A percentile compares a stretch with the other conserved stretches of the same genome.
Evolutionary conservation across 1,284 basidiomycete species (phyloP).

Genomic region (Neolentinus lepideus): DNA sequence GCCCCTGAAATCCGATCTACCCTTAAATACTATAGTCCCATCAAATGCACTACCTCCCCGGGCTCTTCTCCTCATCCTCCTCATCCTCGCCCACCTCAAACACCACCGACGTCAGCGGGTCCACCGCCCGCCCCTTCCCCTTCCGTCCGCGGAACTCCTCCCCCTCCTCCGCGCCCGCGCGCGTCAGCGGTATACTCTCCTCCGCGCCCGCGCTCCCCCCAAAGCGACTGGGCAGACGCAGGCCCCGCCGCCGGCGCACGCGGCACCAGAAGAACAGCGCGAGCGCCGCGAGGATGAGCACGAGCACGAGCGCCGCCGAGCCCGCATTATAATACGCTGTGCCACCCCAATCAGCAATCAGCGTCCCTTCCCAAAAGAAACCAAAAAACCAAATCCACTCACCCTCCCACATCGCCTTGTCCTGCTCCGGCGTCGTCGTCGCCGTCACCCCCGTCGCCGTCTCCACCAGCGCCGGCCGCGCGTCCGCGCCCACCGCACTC

Average conservation of each 20-base stretch:
- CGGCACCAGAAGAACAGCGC: conserved; percentile 74
- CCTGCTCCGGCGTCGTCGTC: conserved; percentile 59
- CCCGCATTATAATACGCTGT: conserved; percentile 89
- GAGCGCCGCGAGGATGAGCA: conserved; percentile 66
- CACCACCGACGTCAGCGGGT: conserved; percentile 23
- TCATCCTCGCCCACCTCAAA: conserved; percentile 43
- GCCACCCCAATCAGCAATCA: neutral
- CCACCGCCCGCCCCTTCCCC: conserved; percentile 32
- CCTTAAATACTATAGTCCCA: too few species aligned
- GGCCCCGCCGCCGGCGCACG: conserved; percentile 38
- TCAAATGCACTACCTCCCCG: neutral
- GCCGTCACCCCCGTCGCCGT: conserved; percentile 29
- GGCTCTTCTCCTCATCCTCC: conserved; percentile 27
- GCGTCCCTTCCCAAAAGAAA: conserved; percentile 1
- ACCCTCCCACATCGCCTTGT: conserved; percentile 86
- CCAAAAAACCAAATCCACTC: conserved; percentile 13
- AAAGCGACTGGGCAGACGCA: conserved; percentile 29
- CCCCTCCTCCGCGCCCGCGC: conserved; percentile 25
- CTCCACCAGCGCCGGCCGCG: conserved; percentile 51
- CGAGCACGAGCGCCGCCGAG: conserved; percentile 76
- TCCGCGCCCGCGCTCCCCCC: conserved; percentile 23
- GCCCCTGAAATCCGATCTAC: too few species aligned
- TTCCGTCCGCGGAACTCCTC: conserved; percentile 24
- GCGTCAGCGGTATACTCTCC: conserved; percentile 48
- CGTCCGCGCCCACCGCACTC: conserved; percentile 65